Percentiles rank a stretch among this genome's conserved stretches.
Conservation (phyloP, 2,329 filamentous ascomycete species). For the Arachnopeziza araneosa region DNA sequence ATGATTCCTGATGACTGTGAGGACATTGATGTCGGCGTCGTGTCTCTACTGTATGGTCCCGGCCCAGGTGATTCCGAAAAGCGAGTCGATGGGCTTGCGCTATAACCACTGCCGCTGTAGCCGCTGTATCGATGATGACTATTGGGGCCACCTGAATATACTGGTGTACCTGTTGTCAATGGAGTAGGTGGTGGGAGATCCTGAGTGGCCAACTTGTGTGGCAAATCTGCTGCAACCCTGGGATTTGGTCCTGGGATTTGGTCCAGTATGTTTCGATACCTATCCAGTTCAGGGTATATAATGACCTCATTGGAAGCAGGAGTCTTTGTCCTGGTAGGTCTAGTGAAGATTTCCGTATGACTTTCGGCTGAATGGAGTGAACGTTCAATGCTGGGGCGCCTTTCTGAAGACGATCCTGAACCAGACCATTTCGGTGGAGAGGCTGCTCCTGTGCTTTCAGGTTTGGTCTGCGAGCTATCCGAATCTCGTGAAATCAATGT, state of each 20-base stretch:
- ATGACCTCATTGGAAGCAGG: constrained; percentile 24
- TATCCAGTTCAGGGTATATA: constrained; percentile 52
- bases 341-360: constrained; percentile 39
- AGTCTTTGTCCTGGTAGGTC: constrained; percentile 13
- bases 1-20: constrained; percentile 65
- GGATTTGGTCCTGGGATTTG: constrained; percentile 28
- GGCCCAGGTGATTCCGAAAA: constrained; percentile 69
- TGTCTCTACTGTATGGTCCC: constrained; percentile 68
- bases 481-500: constrained; percentile 40
- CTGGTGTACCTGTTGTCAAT: constrained; percentile 48
- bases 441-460: constrained; percentile 17
- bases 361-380: constrained; percentile 24
- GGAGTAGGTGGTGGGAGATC: constrained; percentile 63
- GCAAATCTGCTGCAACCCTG: constrained; percentile 33
- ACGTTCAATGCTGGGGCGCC: constrained; percentile 19
- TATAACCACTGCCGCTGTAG: constrained; percentile 45
- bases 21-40: constrained; percentile 71
- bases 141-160: constrained; percentile 32
- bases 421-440: constrained; percentile 16
- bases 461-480: constrained; percentile 13
- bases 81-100: constrained; percentile 67
- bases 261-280: constrained; percentile 47
- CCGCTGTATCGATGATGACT: constrained; percentile 37
- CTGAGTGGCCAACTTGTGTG: constrained; percentile 55
- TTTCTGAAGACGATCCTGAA: constrained; percentile 10